Percentiles rank a stretch among this genome's conserved stretches.
These are phyloP conservation scores for Sclerospora graminicola DNA, from an alignment of 352 stramenopile genomes.

Conservation along the genomic window DNA sequence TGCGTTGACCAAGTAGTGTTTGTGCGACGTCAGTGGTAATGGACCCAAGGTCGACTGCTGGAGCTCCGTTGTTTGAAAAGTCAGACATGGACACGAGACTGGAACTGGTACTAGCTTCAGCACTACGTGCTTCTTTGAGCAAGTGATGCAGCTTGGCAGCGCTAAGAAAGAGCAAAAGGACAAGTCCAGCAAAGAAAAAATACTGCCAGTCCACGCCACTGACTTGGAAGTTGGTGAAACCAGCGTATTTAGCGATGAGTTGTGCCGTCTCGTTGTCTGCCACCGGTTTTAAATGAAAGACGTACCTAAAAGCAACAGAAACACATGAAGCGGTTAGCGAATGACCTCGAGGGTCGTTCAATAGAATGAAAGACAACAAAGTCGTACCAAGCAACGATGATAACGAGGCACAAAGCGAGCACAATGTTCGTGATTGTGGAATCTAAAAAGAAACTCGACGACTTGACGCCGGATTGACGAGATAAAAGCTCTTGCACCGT, in stretches of 20 bases:
- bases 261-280: constrained; percentile 17
- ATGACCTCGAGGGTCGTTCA: not conserved
- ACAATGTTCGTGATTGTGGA: constrained; percentile 28
- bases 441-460: constrained; percentile 38
- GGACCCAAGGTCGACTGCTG: constrained; percentile 17
- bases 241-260: constrained; percentile 39
- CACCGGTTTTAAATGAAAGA: constrained; percentile 37
- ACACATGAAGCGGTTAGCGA: too few relatives aligned
- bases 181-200: constrained; percentile 50
- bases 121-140: constrained; percentile 18
- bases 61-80: constrained; percentile 8
- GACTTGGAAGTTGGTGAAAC: constrained; percentile 46
- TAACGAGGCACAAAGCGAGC: constrained; percentile 29
- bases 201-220: constrained; percentile 40
- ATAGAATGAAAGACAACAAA: not conserved
- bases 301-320: constrained; percentile 27
- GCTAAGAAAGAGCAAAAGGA: constrained; percentile 52
- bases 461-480: constrained; percentile 14
- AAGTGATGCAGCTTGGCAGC: constrained; percentile 60
- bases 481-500: constrained; percentile 42
- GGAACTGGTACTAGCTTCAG: not conserved
- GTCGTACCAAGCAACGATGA: constrained; percentile 38
- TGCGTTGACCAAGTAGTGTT: constrained; percentile 20
- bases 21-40: constrained; percentile 19
- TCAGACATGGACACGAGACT: constrained; percentile 5